phyloP scores from a whole-genome alignment of 495 filamentous ascomycete species.

The Xylaria nigripes region DNA sequence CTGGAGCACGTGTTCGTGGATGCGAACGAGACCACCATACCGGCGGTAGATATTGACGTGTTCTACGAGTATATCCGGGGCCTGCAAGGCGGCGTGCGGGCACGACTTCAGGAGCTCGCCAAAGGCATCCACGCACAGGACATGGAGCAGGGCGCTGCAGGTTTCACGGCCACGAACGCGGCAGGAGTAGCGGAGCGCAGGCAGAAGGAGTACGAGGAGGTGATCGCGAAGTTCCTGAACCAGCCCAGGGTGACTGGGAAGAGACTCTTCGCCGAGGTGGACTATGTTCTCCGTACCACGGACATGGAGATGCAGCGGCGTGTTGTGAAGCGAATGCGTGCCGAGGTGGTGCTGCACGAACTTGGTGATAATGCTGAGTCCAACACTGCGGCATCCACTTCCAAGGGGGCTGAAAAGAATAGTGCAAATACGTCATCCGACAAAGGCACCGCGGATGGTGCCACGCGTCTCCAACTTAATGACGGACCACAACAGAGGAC shows the following conservation, averaged over 20 bases:
- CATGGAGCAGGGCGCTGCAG: constrained; percentile 36
- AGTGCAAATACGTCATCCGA: constrained; percentile 1
- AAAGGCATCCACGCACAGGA: constrained; percentile 44
- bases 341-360: constrained; percentile 39
- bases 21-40: constrained; percentile 51
- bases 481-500: constrained; percentile 34
- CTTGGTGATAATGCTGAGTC: constrained; percentile 33
- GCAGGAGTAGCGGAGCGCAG: constrained; percentile 35
- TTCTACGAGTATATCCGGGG: constrained; percentile 65
- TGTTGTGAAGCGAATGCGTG: constrained; percentile 43
- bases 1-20: constrained; percentile 72
- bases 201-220: constrained; percentile 47
- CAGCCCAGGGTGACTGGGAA: constrained; percentile 24
- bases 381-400: constrained; percentile 13
- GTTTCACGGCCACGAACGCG: constrained; percentile 26
- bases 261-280: constrained; percentile 37
- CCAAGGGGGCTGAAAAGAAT: constrained; percentile 17
- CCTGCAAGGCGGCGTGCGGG: constrained; percentile 56
- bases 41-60: constrained; percentile 51
- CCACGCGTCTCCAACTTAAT: constrained; percentile 32
- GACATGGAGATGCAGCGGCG: constrained; percentile 39
- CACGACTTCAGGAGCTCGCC: constrained; percentile 55
- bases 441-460: constrained; percentile 30
- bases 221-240: constrained; percentile 38
- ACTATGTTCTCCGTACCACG: constrained; percentile 37